Evolutionary conservation across 495 filamentous ascomycete species (phyloP), one percentile per base, ranked within the genome.

Genomic region (Chlorociboria aeruginascens): DNA sequence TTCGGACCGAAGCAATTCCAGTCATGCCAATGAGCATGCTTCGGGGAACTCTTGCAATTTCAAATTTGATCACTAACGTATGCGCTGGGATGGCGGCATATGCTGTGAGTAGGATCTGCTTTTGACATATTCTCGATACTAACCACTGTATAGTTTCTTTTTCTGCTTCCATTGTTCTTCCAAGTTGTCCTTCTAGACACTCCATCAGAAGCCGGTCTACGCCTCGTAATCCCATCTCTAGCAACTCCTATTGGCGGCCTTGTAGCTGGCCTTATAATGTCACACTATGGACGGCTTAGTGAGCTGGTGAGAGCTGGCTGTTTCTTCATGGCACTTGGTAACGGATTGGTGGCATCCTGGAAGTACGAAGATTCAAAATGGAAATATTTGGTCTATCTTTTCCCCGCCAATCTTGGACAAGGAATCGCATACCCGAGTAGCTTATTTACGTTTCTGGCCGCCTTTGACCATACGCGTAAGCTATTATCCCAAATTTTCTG

Each of bases 131-230:
- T 28, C 45, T 39, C 51, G 32, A 14, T 46, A 40, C 20, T 25
- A 35, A 11, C 7, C 2, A 50, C 7, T 10, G 11, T 11, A 9
- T 44, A 82, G 77, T 82, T 77, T 50, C 70, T 82, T 40, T 82
- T 82, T 54, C 74, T 71, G 8, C 68, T 81, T 2, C 77, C 78
- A 7, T 58, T 82, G 10, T 74, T 81, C 42, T 81, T 82, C 57
- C 77, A 81, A 51, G 70, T 79, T 2, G 70, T 81, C n/a, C 61
- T 81, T 9, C 65, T 77, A 2, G 78, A 82, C 29, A 77, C 74
- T 7, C 70, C 78, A 7, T 72, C 73, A 6, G 73, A 68, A 43
- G 76, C 78, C 2, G 78, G 77, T 8, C 67, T 66, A 1, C 66
- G 78, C 25, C 67, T 81, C 10, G 73, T 71, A 0, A 74, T 81